Conservation (phyloP, 305 asterid genomes). For the Nicotiana rustica region DNA sequence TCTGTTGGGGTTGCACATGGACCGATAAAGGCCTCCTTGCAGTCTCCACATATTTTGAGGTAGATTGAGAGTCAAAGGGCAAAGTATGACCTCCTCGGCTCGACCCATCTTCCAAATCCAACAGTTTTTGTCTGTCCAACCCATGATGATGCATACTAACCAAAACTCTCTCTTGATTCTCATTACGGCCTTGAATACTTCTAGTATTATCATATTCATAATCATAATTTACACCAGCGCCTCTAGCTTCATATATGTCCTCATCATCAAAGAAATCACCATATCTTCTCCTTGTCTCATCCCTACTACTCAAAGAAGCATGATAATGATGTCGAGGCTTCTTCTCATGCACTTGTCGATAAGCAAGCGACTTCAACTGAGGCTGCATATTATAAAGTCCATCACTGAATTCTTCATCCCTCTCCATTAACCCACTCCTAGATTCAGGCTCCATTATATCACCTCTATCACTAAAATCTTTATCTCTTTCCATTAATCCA, state of each 20-base stretch:
- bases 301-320: constrained; percentile 26
- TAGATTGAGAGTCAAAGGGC: neutral
- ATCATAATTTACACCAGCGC: constrained; percentile 36
- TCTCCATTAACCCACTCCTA: neutral
- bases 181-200: neutral
- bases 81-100: neutral
- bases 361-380: constrained; percentile 11
- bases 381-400: neutral
- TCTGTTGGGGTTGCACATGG: too few species aligned
- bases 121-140: neutral
- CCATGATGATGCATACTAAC: constrained; percentile 12
- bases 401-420: neutral
- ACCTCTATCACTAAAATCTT: neutral
- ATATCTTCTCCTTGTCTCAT: constrained; percentile 36
- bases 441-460: neutral
- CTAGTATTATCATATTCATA: constrained; percentile 21
- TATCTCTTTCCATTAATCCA: neutral
- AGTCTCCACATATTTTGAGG: too few species aligned
- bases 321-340: neutral
- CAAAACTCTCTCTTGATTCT: neutral
- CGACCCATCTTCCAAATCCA: constrained; percentile 2
- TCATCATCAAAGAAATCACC: constrained; percentile 33
- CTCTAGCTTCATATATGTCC: constrained; percentile 29
- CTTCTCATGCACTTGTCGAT: neutral
- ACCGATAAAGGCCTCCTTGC: too few species aligned